Base-by-base conservation (phyloP, 2,329 filamentous ascomycete species). In the Penicillium sp. region DNA sequence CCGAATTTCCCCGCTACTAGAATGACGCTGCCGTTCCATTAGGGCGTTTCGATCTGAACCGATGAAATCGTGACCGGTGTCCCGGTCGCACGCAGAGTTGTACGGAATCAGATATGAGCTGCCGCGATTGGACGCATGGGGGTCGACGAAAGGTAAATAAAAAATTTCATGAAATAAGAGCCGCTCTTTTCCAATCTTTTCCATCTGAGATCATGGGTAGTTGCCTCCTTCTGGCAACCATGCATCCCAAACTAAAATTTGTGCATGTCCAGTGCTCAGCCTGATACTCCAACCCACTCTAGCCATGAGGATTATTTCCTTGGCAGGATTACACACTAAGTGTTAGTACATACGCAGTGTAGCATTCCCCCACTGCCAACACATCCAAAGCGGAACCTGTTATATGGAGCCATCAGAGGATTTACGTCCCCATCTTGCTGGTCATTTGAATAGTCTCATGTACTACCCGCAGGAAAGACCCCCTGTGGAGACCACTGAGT, bases 21-120 rank as follows among this genome's bases (percentile, higher is more conserved):
- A 29, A 29, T 58, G 33, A 48, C 49, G 52, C 52, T 37, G 55
- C 52, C 51, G 39, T 45, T 19, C n/a, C 35, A 39, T 26, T 41
- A 24, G 35, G 22, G 37, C 27, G 24, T 65, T 66, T 58, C 59
- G 64, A 66, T 65, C 61, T 64, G 61, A 62, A 59, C 63, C 59
- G 58, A 63, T 59, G 54, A 50, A 65, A 66, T 61, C 58, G 55
- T 56, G 59, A 60, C 63, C 56, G 53, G 57, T 53, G 58, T 48
- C 49, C 55, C 53, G 59, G 58, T 61, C 59, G 55, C 53, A 55
- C 9, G n/a, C 35, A 50, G 51, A 46, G 56, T 59, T 55, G 56
- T 52, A 56, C 54, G 54, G 46, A 52, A 46, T 64, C 50, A 49
- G 51, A 62, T 55, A 57, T 44, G 43, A 54, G 53, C 48, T 48